Evolutionary conservation across 345 rosid genomes (phyloP).

Genomic region (Erodium maritimum): DNA sequence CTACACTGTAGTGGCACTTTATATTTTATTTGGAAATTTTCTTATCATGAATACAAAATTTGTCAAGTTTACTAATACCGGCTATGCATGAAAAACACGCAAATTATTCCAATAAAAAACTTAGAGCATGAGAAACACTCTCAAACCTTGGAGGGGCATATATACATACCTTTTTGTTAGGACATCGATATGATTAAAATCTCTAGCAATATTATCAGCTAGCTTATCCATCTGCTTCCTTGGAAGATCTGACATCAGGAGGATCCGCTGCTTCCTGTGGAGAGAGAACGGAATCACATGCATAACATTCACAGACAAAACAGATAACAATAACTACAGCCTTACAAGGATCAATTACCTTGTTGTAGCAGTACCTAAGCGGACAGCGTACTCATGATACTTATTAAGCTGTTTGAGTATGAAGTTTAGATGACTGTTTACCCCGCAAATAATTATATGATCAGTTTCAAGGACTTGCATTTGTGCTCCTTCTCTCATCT

Average conservation of each 20-base stretch:
- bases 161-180: slow-evolving; percentile 85
- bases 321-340: slow-evolving; percentile 5
- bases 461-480: slow-evolving; percentile 84
- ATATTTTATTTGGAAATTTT: no score
- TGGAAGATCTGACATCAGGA: slow-evolving; percentile 91
- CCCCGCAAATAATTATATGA: slow-evolving; percentile 86
- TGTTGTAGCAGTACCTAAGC: slow-evolving; percentile 84
- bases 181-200: slow-evolving; percentile 73
- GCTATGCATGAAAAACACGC: no score
- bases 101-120: no score
- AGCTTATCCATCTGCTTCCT: slow-evolving; percentile 88
- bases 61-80: no score
- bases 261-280: slow-evolving; percentile 79
- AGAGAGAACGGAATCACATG: no score
- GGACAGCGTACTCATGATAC: slow-evolving; percentile 83
- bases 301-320: no score
- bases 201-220: slow-evolving; percentile 63
- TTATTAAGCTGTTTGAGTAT: slow-evolving; percentile 81
- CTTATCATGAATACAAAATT: no score
- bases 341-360: slow-evolving; percentile 44
- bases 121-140: no score
- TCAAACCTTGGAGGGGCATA: no score
- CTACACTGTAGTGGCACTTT: no score
- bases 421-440: slow-evolving; percentile 65
- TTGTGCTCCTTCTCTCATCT: slow-evolving; percentile 91